These are phyloP conservation scores for Alternaria incomplexa DNA, from an alignment of 2,329 filamentous ascomycete genomes.

Conservation along the genomic window DNA sequence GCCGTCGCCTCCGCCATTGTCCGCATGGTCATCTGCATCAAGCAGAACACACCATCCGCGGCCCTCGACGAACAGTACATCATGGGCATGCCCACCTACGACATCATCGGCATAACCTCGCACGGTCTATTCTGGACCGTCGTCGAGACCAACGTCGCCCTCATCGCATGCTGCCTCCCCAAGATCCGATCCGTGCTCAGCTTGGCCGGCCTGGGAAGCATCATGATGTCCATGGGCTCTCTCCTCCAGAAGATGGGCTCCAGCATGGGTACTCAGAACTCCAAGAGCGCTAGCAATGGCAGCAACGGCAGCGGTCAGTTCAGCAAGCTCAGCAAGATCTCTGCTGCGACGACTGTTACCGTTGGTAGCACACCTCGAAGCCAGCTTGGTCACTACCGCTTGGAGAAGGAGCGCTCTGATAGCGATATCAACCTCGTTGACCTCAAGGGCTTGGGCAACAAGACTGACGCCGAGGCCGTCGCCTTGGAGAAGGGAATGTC, in stretches of 20 bases:
- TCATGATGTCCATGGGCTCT: constrained; percentile 6
- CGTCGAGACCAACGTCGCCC: constrained; percentile 4
- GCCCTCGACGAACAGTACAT: constrained; percentile 1
- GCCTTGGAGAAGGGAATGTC: background rate
- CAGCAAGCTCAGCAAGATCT: constrained; percentile 9
- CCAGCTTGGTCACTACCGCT: background rate
- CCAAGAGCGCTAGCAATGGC: background rate
- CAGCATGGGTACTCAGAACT: constrained; percentile 3
- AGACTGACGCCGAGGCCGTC: background rate
- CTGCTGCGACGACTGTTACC: background rate
- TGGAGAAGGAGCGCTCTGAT: background rate
- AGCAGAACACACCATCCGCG: constrained; percentile 10
- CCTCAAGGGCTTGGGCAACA: constrained; percentile 3
- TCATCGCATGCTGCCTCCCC: constrained; percentile 9
- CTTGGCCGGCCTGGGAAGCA: background rate
- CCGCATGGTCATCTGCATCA: constrained; percentile 13
- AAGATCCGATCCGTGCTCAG: constrained; percentile 2
- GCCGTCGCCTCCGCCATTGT: constrained; percentile 6
- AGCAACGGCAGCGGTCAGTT: background rate
- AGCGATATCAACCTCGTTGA: constrained; percentile 9
- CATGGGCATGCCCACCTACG: constrained; percentile 13
- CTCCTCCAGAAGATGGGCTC: constrained; percentile 7
- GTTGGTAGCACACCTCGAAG: background rate
- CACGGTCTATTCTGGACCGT: constrained; percentile 12
- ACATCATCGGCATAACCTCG: constrained; percentile 11